A percentile compares a stretch with the other conserved stretches of the same genome.
Evolutionary conservation across 768 basidiomycete genomes (phyloP).

Genomic region (Lactifluus subvellereus): DNA sequence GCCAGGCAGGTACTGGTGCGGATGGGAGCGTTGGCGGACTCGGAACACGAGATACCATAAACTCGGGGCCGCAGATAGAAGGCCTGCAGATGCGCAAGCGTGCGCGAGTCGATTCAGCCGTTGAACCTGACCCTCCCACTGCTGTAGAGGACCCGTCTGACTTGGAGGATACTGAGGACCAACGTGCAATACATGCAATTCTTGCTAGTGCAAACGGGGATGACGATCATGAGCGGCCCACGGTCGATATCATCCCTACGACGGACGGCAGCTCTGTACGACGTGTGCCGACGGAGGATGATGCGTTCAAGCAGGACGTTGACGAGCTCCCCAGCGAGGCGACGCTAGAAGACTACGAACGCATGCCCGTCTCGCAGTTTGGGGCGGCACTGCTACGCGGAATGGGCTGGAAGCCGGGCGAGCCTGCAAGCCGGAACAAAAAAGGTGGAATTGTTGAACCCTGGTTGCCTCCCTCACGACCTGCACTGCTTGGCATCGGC

Average conservation of each 20-base stretch:
- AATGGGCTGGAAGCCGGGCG: constrained; percentile 93
- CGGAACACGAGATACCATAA: constrained; percentile 69
- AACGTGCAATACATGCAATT: constrained; percentile 73
- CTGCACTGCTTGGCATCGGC: constrained; percentile 86
- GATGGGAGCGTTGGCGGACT: constrained; percentile 76
- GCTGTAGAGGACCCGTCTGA: constrained; percentile 29
- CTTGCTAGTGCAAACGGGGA: constrained; percentile 49
- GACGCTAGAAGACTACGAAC: constrained; percentile 78
- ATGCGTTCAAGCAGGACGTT: constrained; percentile 82
- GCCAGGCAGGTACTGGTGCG: constrained; percentile 46
- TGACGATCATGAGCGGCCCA: constrained; percentile 32
- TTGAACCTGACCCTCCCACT: constrained; percentile 30
- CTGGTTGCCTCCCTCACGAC: constrained; percentile 76
- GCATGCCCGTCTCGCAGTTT: constrained; percentile 88
- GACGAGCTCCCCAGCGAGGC: constrained; percentile 70
- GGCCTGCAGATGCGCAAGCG: constrained; percentile 55
- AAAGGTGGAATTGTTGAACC: constrained; percentile 61
- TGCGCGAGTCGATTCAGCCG: constrained; percentile 26
- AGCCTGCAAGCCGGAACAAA: constrained; percentile 52
- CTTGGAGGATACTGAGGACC: constrained; percentile 71
- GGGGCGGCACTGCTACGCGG: constrained; percentile 90
- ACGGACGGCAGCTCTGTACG: constrained; percentile 24
- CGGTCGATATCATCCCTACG: constrained; percentile 58
- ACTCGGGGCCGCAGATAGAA: constrained; percentile 63
- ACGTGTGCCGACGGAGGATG: constrained; percentile 62